Evolutionary conservation across 2,329 filamentous ascomycete species (phyloP), one percentile per base, ranked within the genome.

Genomic region (Paecilomyces formosus): DNA sequence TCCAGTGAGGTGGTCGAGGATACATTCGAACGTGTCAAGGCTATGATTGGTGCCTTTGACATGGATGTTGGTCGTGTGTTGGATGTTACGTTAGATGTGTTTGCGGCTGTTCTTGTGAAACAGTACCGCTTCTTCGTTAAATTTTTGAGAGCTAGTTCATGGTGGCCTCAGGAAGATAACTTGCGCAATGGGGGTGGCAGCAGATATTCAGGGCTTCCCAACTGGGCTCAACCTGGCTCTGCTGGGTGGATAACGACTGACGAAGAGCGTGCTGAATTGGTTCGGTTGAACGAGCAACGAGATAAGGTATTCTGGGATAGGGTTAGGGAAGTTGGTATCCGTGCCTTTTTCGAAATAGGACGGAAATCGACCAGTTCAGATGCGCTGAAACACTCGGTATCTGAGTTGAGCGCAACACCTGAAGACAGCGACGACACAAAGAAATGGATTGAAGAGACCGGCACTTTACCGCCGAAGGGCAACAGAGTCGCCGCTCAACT

Each of bases 51-150:
- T 58, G 94, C 94, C 7, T 99, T 99, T 69, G 93, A 99, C 73
- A 82, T 99, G 62, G 94, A 99, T 71, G 94, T 97, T 39, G 95
- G 94, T 54, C 85, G 95, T 68, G 93, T 95, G 3, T 82, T 99
- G 11, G 94, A 99, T 72, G 91, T 97, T 22, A 95, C 92, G 0
- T 82, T 99, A 18, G 94, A 99, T 70, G 92, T 97, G 31, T 96
- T 96, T 69, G 94, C 94, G 1, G 91, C 92, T 12, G 88, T 96
- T 0, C 83, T 99, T 56, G 90, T 99, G 67, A 95, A 95, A 70
- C 91, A 96, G 64, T 92, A 88, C 71, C 86, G 88, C 31, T 99
- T 97, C 76, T 97, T 97, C 68, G 88, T 97, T 71, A 96, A 96
- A 71, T 87, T 97, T 54, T 80, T 99, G 24, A 84, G 93, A 59